A percentile compares a stretch with the other conserved stretches of the same genome.
These are phyloP conservation scores for Boletellus sp. DNA, from an alignment of 768 basidiomycete species.

Conservation along the genomic window DNA sequence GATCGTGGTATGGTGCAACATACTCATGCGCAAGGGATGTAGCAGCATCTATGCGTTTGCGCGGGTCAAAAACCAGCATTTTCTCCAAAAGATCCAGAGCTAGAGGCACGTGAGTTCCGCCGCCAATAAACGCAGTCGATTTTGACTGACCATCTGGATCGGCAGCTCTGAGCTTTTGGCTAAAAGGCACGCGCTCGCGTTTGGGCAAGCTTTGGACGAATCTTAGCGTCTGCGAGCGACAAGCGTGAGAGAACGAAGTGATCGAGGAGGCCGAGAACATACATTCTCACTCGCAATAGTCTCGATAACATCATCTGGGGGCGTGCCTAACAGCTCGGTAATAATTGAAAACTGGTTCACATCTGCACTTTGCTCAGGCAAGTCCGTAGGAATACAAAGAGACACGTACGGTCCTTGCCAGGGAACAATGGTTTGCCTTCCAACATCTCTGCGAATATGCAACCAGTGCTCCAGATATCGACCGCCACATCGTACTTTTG, in stretches of 20 bases:
- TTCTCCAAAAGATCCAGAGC: slow-evolving; percentile 95
- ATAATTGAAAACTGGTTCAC: slow-evolving; percentile 99
- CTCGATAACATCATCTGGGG: slow-evolving; percentile 98
- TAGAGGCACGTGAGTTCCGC: slow-evolving; percentile 27
- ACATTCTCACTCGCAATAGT: slow-evolving; percentile 98
- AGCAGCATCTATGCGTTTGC: slow-evolving; percentile 93
- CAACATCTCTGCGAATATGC: slow-evolving; percentile 99
- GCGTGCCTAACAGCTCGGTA: slow-evolving; percentile 96
- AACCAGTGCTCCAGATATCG: slow-evolving; percentile 99
- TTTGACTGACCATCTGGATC: slow-evolving; percentile 74
- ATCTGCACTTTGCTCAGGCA: slow-evolving; percentile 49
- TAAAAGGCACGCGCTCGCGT: slow-evolving; percentile 92
- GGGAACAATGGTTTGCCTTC: slow-evolving; percentile 99
- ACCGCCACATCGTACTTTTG: slow-evolving; percentile 99
- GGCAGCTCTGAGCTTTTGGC: slow-evolving; percentile 83
- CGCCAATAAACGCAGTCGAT: not conserved
- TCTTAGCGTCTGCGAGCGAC: slow-evolving; percentile 71
- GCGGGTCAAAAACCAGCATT: slow-evolving; percentile 98
- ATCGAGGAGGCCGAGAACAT: slow-evolving; percentile 25
- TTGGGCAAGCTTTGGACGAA: slow-evolving; percentile 99
- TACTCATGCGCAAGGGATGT: slow-evolving; percentile 90
- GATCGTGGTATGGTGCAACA: slow-evolving; percentile 96
- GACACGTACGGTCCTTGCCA: slow-evolving; percentile 92
- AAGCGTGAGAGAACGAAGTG: slow-evolving; percentile 11
- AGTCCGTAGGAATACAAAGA: not conserved